Base-by-base conservation (phyloP, 129 eudicot species). In the Ambrosia trifida region DNA sequence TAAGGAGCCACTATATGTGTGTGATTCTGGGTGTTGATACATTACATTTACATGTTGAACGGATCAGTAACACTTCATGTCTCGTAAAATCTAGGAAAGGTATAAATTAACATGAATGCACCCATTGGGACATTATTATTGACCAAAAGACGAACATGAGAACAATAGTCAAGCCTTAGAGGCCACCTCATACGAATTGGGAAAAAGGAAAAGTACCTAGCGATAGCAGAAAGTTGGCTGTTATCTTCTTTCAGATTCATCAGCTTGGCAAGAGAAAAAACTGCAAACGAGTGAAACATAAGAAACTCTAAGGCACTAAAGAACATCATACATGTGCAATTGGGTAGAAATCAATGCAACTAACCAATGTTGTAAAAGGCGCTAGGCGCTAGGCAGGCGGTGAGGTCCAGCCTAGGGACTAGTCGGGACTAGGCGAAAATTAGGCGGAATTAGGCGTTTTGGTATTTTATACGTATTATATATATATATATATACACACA, bases 181-280 rank as follows among this genome's bases (percentile, higher is more conserved):
- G 47, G 11, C 50, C 76, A 33, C 16, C 7, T 24, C 66, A 61
- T 1, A 51, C 38, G 14, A 46, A 76, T 6, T 13, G 14, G 12
- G 52, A 82, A 46, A n/a, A 18, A 65, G 64, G 65, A 64, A 41
- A 68, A 71, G 46, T 86, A 95, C 99, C 99, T 85, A 18, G 99
- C 99, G 68, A 95, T 90, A 47, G 99, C 89, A 72, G 99, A 95
- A 57, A 95, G 87, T 68, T 82, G 85, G 45, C 96, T 82, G 69
- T 87, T 71, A 80, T 95, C 97, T 79, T 95, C 99, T 84, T 90
- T 85, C 87, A 90, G 79, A 75, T 95, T 95, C 99, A 95, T 90
- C 68, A 95, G 80, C 86, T 95, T 95, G 69, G 99, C 97, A 64
- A 90, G 94, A 47, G 99, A 82, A 77, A 84, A 95, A 78, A 95